phyloP scores from a whole-genome alignment of 306 rosid species.

The Lupinus albus region DNA sequence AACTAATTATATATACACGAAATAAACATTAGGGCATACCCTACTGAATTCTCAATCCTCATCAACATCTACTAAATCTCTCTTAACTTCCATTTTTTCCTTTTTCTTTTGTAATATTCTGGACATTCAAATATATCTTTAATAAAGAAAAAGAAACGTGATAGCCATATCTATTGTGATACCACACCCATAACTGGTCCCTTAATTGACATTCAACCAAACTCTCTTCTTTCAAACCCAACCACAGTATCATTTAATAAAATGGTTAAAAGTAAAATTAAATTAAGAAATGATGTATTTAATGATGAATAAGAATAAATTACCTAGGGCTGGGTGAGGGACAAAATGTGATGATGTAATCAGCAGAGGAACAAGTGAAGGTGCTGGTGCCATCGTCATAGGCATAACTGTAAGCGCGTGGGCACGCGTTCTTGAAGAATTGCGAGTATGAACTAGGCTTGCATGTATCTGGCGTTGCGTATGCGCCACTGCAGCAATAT shows the following conservation, averaged over 20 bases:
- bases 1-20: not conserved
- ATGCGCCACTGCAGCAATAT: slow-evolving; percentile 85
- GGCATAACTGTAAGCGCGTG: slow-evolving; percentile 85
- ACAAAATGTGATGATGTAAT: slow-evolving; percentile 76
- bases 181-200: slow-evolving; percentile 38
- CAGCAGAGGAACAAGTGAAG: slow-evolving; percentile 77
- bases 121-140: no score
- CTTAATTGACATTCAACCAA: not conserved
- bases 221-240: not conserved
- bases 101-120: no score
- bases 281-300: not conserved
- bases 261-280: no score
- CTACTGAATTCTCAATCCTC: no score
- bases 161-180: slow-evolving; percentile 28
- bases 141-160: not conserved
- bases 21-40: no score
- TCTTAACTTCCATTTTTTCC: no score
- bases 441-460: slow-evolving; percentile 72
- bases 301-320: not conserved
- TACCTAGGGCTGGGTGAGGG: slow-evolving; percentile 58
- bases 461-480: slow-evolving; percentile 64
- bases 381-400: slow-evolving; percentile 90
- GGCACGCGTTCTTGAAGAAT: slow-evolving; percentile 75
- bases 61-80: no score
- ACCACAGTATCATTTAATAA: no score